phyloP scores from a whole-genome alignment of 75 land plant species.

The Cunninghamia lanceolata region DNA sequence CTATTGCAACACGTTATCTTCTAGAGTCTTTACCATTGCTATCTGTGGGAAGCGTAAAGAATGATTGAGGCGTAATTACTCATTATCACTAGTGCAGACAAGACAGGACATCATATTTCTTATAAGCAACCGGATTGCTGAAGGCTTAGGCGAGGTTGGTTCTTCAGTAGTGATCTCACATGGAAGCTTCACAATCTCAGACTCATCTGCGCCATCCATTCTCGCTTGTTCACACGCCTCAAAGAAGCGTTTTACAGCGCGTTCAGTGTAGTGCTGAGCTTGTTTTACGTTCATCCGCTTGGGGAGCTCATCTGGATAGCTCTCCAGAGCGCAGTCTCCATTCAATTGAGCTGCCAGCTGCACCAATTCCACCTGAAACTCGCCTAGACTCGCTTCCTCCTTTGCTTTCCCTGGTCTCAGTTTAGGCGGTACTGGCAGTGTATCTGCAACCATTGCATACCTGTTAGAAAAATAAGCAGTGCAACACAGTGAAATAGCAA shows the following conservation, averaged over 20 bases:
- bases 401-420: constrained; percentile 32
- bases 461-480: too few relatives aligned
- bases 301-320: constrained; percentile 47
- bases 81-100: too few relatives aligned
- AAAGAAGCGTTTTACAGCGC: constrained; percentile 50
- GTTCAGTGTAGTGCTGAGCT: constrained; percentile 41
- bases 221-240: constrained; percentile 28
- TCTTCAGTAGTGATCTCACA: too few relatives aligned
- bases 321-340: constrained; percentile 49
- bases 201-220: constrained; percentile 27
- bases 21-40: too few relatives aligned
- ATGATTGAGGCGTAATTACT: too few relatives aligned
- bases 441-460: constrained; percentile 29
- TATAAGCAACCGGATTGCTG: too few relatives aligned
- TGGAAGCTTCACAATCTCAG: constrained; percentile 10
- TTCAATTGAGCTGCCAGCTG: constrained; percentile 70
- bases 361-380: constrained; percentile 84
- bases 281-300: constrained; percentile 60
- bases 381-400: constrained; percentile 50
- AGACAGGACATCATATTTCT: too few relatives aligned
- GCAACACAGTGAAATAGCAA: too few relatives aligned
- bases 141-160: too few relatives aligned
- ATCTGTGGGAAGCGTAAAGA: too few relatives aligned
- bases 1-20: too few relatives aligned
- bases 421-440: constrained; percentile 42